phyloP scores from a whole-genome alignment of 2,329 filamentous ascomycete species.

The Neoascochyta sp. region DNA sequence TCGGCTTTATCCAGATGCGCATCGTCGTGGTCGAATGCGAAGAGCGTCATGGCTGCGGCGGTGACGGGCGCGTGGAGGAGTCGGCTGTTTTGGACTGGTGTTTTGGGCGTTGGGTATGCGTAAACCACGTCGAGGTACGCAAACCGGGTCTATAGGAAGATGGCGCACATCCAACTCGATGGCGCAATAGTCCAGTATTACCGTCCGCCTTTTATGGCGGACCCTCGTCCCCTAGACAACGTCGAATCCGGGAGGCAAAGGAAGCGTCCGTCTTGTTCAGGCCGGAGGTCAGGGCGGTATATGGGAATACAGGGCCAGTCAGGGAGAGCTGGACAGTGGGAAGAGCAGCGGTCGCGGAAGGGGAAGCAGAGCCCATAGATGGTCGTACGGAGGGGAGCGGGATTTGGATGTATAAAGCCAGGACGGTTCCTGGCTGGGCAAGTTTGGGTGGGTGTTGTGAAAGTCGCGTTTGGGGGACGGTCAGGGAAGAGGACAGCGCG shows the following conservation, averaged over 20 bases:
- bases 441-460: slow-evolving; percentile 13
- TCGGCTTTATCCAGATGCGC: slow-evolving; percentile 18
- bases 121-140: slow-evolving; percentile 23
- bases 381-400: slow-evolving; percentile 24
- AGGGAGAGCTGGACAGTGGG: slow-evolving; percentile 31
- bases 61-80: slow-evolving; percentile 8
- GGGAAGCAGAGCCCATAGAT: slow-evolving; percentile 47
- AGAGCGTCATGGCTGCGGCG: slow-evolving; percentile 28
- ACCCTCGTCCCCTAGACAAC: slow-evolving; percentile 47
- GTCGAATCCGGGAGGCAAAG: slow-evolving; percentile 45
- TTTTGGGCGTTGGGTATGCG: slow-evolving; percentile 16
- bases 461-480: slow-evolving; percentile 15
- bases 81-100: slow-evolving; percentile 6
- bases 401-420: slow-evolving; percentile 25
- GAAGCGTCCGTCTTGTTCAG: slow-evolving; percentile 44
- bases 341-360: slow-evolving; percentile 29
- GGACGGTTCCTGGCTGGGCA: slow-evolving; percentile 27
- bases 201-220: slow-evolving; percentile 55
- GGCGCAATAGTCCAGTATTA: slow-evolving; percentile 34
- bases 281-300: slow-evolving; percentile 34
- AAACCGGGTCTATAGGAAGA: slow-evolving; percentile 8
- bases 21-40: slow-evolving; percentile 36
- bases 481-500: slow-evolving; percentile 14
- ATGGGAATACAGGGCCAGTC: slow-evolving; percentile 34
- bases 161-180: slow-evolving; percentile 25